A percentile compares a stretch with the other conserved stretches of the same genome.
These are phyloP conservation scores for Leishmania mexicana DNA, from an alignment of 208 protist species.

Conservation along the genomic window DNA sequence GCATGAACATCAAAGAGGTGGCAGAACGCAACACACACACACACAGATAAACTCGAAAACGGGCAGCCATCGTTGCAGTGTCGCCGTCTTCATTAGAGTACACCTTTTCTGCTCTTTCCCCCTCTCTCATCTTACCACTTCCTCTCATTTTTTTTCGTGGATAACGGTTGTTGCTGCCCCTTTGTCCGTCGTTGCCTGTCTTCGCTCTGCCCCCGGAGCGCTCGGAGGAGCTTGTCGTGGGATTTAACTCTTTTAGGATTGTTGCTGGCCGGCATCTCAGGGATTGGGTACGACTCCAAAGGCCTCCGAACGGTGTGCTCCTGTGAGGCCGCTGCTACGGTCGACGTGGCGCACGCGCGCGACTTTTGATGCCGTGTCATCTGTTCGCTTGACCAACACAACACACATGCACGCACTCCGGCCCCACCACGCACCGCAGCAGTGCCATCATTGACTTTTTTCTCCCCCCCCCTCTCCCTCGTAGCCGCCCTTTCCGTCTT, in stretches of 20 bases:
- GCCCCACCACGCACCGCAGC: background rate
- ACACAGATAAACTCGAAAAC: background rate
- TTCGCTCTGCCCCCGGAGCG: background rate
- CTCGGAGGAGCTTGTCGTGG: background rate
- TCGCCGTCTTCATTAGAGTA: too few species aligned
- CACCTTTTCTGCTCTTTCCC: background rate
- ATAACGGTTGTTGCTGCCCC: background rate
- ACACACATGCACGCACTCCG: background rate
- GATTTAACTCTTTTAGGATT: background rate
- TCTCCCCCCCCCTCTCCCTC: background rate
- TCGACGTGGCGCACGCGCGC: background rate
- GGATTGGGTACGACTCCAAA: background rate
- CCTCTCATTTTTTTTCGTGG: background rate
- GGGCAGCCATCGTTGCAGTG: background rate
- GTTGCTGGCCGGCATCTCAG: background rate
- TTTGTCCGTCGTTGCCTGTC: background rate
- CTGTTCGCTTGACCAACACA: background rate
- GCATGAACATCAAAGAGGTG: background rate
- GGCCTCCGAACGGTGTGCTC: background rate
- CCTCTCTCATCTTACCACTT: background rate
- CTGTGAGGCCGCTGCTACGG: background rate
- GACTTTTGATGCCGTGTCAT: background rate
- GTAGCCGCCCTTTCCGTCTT: background rate
- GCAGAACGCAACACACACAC: background rate
- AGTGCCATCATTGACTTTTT: background rate